These are phyloP conservation scores for Fusarium continuum DNA, from an alignment of 2,329 filamentous ascomycete genomes.

Conservation along the genomic window DNA sequence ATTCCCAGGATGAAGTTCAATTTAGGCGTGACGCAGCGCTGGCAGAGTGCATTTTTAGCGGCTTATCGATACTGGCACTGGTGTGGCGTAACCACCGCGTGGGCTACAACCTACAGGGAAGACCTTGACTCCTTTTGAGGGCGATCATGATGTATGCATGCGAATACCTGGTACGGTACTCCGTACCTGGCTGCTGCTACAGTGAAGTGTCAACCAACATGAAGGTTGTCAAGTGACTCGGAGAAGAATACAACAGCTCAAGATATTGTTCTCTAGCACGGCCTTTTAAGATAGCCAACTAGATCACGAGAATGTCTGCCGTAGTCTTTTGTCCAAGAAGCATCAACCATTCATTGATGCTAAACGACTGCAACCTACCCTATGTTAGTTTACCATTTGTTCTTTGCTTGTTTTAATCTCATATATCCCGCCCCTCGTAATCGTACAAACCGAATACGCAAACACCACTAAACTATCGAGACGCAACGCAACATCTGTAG, in stretches of 20 bases:
- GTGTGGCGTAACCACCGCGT: slow-evolving; percentile 35
- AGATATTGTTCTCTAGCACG: slow-evolving; percentile 27
- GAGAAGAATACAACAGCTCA: slow-evolving; percentile 11
- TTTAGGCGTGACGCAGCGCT: slow-evolving; percentile 7
- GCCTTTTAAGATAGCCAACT: slow-evolving; percentile 1
- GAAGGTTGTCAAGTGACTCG: not conserved
- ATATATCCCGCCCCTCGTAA: slow-evolving; percentile 21
- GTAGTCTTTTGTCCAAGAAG: slow-evolving; percentile 5
- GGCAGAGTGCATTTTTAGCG: slow-evolving; percentile 15
- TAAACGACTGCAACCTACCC: not conserved
- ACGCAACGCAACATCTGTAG: not conserved
- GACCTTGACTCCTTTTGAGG: slow-evolving; percentile 4
- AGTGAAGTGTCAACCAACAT: not conserved
- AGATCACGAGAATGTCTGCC: not conserved
- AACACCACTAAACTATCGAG: not conserved
- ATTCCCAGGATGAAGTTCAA: slow-evolving; percentile 2
- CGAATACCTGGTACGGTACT: not conserved
- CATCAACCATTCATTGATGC: not conserved
- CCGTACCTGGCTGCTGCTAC: too few relatives aligned
- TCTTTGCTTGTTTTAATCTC: not conserved
- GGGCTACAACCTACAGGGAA: slow-evolving; percentile 32
- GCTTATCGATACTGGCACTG: slow-evolving; percentile 9
- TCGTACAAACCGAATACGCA: slow-evolving; percentile 36
- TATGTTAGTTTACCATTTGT: too few relatives aligned
- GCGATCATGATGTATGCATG: slow-evolving; percentile 22